phyloP scores from a whole-genome alignment of 2,329 filamentous ascomycete genomes.

The Rutstroemia sp. region DNA sequence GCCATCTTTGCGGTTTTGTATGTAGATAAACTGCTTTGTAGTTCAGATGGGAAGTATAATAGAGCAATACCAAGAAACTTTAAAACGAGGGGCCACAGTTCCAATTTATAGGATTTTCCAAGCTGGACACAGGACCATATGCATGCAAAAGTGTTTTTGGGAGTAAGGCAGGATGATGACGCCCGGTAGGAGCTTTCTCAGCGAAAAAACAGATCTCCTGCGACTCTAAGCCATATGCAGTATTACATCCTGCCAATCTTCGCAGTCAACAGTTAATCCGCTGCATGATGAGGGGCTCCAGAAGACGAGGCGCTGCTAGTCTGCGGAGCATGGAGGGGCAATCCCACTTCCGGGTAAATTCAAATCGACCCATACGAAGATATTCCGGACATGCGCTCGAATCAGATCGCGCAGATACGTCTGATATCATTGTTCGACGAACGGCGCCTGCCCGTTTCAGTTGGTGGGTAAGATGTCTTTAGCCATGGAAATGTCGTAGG shows the following conservation, averaged over 20 bases:
- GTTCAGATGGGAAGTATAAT: background rate
- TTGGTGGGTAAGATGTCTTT: too few species aligned
- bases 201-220: background rate
- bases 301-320: background rate
- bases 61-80: background rate
- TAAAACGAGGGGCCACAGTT: background rate
- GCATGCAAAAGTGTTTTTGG: background rate
- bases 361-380: background rate
- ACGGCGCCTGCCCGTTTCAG: too few species aligned
- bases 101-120: background rate
- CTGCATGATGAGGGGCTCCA: conserved; percentile 4
- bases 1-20: conserved; percentile 22
- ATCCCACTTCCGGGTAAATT: conserved; percentile 15
- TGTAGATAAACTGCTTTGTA: background rate
- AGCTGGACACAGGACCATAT: background rate
- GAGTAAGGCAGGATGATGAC: background rate
- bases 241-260: background rate
- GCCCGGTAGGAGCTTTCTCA: background rate
- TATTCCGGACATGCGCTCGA: conserved; percentile 16
- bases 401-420: conserved; percentile 7
- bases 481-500: too few species aligned
- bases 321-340: conserved; percentile 6
- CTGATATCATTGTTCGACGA: too few species aligned
- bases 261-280: background rate
- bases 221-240: background rate